Conservation (phyloP, 192 early-diverging fungal species). For the Geranomyces variabilis region DNA sequence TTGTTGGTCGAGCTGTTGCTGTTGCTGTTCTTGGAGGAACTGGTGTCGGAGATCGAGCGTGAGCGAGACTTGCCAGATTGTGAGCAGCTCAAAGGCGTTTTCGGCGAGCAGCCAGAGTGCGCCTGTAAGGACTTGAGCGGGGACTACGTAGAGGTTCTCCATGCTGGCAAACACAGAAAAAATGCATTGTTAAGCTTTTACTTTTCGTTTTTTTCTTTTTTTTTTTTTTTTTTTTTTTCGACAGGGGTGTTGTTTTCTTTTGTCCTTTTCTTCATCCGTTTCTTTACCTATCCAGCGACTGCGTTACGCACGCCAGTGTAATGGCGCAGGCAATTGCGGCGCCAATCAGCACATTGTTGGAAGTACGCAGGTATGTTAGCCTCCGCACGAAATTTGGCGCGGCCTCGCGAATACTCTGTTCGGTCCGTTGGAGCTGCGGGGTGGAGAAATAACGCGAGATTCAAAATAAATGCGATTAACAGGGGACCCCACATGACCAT, state of each 20-base stretch:
- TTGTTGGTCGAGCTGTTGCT: too few species aligned
- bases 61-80: background rate
- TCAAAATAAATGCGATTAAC: too few species aligned
- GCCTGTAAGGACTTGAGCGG: background rate
- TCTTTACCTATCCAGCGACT: slow-evolving; percentile 5
- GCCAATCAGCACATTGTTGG: slow-evolving; percentile 8
- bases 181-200: too few species aligned
- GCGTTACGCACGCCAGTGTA: background rate
- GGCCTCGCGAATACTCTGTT: background rate
- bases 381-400: background rate
- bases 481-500: too few species aligned
- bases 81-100: slow-evolving; percentile 12
- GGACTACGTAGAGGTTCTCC: slow-evolving; percentile 13
- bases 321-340: background rate
- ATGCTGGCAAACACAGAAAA: background rate
- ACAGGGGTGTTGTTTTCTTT: too few species aligned
- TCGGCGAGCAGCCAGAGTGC: slow-evolving; percentile 8
- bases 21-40: too few species aligned
- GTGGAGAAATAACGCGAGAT: too few species aligned
- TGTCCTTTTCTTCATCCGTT: too few species aligned
- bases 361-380: background rate
- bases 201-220: too few species aligned
- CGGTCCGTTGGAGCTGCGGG: too few species aligned
- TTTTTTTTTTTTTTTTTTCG: too few species aligned
- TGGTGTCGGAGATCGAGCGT: too few species aligned